These are phyloP conservation scores for Gracilaria gracilis DNA, from an alignment of 23 red algal species.

Conservation along the genomic window DNA sequence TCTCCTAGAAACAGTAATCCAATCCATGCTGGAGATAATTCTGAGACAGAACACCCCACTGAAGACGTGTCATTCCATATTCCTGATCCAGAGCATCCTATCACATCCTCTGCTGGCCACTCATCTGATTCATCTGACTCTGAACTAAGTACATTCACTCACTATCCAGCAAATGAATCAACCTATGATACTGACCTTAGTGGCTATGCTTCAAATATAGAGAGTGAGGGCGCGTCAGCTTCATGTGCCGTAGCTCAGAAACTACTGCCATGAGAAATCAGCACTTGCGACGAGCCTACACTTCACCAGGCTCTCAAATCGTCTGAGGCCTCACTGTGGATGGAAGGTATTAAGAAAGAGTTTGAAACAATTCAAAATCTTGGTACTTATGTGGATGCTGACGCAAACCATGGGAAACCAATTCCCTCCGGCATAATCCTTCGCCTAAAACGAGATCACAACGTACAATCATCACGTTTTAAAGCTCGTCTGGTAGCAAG, in stretches of 20 bases:
- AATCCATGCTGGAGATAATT: too few species aligned
- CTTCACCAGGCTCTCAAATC: background rate
- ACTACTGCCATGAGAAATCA: conserved; percentile 10
- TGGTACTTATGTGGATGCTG: conserved; percentile 12
- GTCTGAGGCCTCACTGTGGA: conserved; percentile 12
- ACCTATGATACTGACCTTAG: background rate
- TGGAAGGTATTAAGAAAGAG: conserved; percentile 26
- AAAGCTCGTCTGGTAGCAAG: conserved; percentile 53
- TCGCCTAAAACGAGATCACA: conserved; percentile 39
- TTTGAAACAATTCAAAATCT: conserved; percentile 18
- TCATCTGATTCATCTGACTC: too few species aligned
- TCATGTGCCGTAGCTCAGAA: background rate
- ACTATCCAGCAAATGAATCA: conserved; percentile 3
- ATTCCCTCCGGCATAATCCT: conserved; percentile 42
- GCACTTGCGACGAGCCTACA: conserved; percentile 38
- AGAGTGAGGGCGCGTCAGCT: background rate
- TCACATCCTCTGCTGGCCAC: too few species aligned
- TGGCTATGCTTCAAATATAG: background rate
- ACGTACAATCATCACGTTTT: background rate
- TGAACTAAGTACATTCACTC: background rate
- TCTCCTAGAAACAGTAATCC: too few species aligned
- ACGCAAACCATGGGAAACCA: background rate
- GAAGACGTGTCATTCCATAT: too few species aligned
- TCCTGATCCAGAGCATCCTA: too few species aligned
- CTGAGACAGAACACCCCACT: background rate